Percentiles rank a stretch among this genome's conserved stretches.
These are phyloP conservation scores for Pseudocercospora cruenta DNA, from an alignment of 2,329 filamentous ascomycete genomes.

Conservation along the genomic window DNA sequence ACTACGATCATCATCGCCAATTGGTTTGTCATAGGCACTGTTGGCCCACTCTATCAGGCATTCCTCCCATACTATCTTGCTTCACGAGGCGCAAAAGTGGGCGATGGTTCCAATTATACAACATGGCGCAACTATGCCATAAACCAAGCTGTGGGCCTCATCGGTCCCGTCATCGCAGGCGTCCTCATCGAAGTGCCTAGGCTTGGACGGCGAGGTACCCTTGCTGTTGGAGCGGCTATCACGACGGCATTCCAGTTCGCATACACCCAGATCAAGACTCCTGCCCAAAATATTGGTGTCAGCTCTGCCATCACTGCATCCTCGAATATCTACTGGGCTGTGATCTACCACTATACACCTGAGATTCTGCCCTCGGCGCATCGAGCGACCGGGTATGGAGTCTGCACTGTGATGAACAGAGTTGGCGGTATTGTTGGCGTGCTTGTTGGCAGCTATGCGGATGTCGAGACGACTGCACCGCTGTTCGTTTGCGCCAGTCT, in stretches of 20 bases:
- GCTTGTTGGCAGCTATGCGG: constrained; percentile 33
- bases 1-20: constrained; percentile 31
- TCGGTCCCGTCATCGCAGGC: constrained; percentile 59
- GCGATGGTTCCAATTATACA: constrained; percentile 50
- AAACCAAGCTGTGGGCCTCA: constrained; percentile 68
- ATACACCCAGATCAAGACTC: constrained; percentile 35
- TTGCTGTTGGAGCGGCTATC: constrained; percentile 29
- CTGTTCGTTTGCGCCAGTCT: constrained; percentile 34
- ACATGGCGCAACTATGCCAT: constrained; percentile 75
- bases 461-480: constrained; percentile 34
- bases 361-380: constrained; percentile 75
- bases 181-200: constrained; percentile 29
- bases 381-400: constrained; percentile 63
- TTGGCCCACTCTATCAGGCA: constrained; percentile 84
- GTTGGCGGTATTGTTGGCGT: constrained; percentile 34
- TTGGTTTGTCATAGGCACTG: constrained; percentile 62
- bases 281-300: constrained; percentile 32
- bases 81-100: constrained; percentile 20
- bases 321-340: constrained; percentile 68
- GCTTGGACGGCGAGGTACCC: constrained; percentile 31
- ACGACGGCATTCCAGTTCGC: constrained; percentile 34
- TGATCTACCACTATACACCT: constrained; percentile 76
- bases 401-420: constrained; percentile 33
- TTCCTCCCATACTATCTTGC: constrained; percentile 83
- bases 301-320: constrained; percentile 29